Conservation (phyloP, 441 rosid species). For the Bocquillonia castaneifolia region DNA sequence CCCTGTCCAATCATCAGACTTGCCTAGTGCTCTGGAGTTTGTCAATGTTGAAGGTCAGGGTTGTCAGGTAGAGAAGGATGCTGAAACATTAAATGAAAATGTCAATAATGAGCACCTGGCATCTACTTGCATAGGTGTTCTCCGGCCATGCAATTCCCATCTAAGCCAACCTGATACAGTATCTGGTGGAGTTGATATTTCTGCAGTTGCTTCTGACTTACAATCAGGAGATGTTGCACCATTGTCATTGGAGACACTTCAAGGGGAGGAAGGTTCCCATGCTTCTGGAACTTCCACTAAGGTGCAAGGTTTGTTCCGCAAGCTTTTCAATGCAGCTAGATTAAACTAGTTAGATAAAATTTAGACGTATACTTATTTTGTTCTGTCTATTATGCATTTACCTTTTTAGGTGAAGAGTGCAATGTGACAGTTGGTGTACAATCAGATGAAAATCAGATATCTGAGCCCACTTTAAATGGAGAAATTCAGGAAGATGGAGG, state of each 20-base stretch:
- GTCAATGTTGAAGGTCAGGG: conserved; percentile 39
- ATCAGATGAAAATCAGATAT: conserved; percentile 35
- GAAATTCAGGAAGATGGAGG: conserved; percentile 33
- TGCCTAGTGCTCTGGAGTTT: conserved; percentile 29
- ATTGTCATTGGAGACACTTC: conserved; percentile 21
- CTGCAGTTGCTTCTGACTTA: conserved; percentile 15
- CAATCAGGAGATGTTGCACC: conserved; percentile 25
- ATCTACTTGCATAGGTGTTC: conserved; percentile 21
- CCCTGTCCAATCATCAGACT: conserved; percentile 33
- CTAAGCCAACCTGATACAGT: conserved; percentile 19
- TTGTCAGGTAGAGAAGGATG: conserved; percentile 29
- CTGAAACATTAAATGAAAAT: conserved; percentile 19
- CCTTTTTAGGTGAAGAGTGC: conserved; percentile 36
- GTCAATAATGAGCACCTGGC: conserved; percentile 25
- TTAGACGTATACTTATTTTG: conserved; percentile 11
- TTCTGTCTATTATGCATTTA: conserved; percentile 4
- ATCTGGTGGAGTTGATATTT: conserved; percentile 24
- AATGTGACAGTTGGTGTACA: conserved; percentile 24
- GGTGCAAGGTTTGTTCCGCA: conserved; percentile 57
- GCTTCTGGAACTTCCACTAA: conserved; percentile 34
- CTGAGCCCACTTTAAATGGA: conserved; percentile 38
- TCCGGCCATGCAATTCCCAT: conserved; percentile 38
- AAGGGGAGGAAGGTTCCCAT: conserved; percentile 26
- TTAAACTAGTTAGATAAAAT: conserved; percentile 5
- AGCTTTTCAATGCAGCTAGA: conserved; percentile 25